phyloP scores from a whole-genome alignment of 805 yeast species.

The Cyberlindnera maclurae region DNA sequence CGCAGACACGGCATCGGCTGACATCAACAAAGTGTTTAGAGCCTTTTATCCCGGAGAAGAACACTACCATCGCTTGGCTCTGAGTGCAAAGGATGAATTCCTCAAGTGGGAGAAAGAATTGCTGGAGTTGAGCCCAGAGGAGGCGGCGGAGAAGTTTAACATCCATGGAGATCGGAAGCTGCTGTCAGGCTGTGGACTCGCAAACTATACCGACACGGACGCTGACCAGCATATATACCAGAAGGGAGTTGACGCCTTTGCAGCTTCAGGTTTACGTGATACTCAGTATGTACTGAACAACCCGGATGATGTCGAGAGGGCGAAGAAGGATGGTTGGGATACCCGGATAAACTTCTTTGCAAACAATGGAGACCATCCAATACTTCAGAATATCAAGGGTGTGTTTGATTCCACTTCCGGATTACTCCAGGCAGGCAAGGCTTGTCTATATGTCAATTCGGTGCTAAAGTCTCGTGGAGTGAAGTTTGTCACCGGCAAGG shows the following conservation, averaged over 20 bases:
- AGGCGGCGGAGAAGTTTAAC: constrained; percentile 12
- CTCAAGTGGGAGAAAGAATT: constrained; percentile 13
- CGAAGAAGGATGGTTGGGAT: constrained; percentile 25
- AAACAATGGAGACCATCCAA: constrained; percentile 4
- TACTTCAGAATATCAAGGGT: constrained; percentile 18
- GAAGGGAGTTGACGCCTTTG: constrained; percentile 15
- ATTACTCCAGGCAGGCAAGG: constrained; percentile 28
- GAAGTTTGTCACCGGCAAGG: constrained; percentile 27
- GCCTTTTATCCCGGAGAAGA: constrained; percentile 31
- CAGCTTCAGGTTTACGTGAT: constrained; percentile 9
- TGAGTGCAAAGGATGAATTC: constrained; percentile 13
- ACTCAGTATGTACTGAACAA: constrained; percentile 23
- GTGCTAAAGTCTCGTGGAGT: constrained; percentile 27
- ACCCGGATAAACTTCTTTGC: constrained; percentile 19
- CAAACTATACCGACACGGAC: constrained; percentile 7
- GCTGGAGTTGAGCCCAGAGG: neutral
- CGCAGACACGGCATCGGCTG: constrained; percentile 36
- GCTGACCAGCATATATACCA: neutral
- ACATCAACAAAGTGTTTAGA: constrained; percentile 33
- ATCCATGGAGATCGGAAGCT: constrained; percentile 9
- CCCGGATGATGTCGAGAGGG: constrained; percentile 25
- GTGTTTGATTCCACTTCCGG: constrained; percentile 27
- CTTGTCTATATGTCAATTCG: constrained; percentile 25
- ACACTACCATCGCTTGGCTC: constrained; percentile 25
- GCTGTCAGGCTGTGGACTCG: constrained; percentile 12